Percentiles rank a stretch among this genome's conserved stretches.
Evolutionary conservation across 257 asterid genomes (phyloP).

Genomic region (Coffea eugenioides): DNA sequence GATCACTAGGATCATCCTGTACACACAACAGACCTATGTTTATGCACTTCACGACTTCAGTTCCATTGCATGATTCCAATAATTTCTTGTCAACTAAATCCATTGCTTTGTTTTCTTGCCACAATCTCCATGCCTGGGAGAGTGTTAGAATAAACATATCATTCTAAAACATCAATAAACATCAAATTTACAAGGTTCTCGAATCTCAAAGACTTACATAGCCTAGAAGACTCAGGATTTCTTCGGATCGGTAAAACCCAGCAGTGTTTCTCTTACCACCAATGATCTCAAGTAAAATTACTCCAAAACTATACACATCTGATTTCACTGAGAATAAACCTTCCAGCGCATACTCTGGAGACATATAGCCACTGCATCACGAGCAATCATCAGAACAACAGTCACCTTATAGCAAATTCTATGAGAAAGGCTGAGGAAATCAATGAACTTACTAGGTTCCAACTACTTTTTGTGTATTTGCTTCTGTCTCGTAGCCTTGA

Average conservation of each 20-base stretch:
- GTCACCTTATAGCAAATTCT: no score
- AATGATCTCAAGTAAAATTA: constrained; percentile 29
- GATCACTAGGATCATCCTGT: constrained; percentile 30
- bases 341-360: constrained; percentile 33
- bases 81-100: constrained; percentile 17
- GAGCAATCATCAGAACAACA: neutral
- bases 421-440: neutral
- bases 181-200: neutral
- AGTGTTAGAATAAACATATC: neutral
- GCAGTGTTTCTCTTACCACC: constrained; percentile 26
- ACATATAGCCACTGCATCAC: constrained; percentile 28
- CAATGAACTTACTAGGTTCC: constrained; percentile 27
- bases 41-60: constrained; percentile 24
- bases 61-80: constrained; percentile 12
- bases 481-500: constrained; percentile 15
- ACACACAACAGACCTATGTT: constrained; percentile 34
- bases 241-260: constrained; percentile 21
- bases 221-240: constrained; percentile 29
- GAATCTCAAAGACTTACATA: constrained; percentile 21
- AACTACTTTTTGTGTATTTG: constrained; percentile 19
- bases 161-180: neutral
- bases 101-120: constrained; percentile 26
- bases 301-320: constrained; percentile 35
- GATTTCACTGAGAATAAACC: constrained; percentile 28
- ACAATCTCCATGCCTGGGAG: constrained; percentile 34